phyloP scores from a whole-genome alignment of 768 basidiomycete species.

The Serendipita vermifera region DNA sequence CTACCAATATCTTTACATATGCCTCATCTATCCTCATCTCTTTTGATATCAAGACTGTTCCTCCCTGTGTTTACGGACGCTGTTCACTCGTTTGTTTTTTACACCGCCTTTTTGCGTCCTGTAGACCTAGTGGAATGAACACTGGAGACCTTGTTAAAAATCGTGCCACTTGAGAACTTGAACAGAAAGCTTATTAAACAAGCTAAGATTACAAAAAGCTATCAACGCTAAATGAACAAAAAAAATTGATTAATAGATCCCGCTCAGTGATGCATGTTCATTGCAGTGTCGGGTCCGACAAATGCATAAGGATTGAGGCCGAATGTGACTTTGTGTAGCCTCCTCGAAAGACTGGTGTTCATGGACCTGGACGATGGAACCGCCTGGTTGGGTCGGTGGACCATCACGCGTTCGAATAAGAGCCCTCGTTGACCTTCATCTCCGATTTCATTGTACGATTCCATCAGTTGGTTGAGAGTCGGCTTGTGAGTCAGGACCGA shows the following conservation, averaged over 20 bases:
- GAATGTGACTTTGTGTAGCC: background rate
- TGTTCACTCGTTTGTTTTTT: slow-evolving; percentile 4
- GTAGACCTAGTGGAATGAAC: slow-evolving; percentile 9
- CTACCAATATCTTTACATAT: background rate
- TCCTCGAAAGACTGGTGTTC: background rate
- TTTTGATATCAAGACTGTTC: background rate
- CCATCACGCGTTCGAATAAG: background rate
- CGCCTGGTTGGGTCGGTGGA: background rate
- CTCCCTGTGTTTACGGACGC: slow-evolving; percentile 1
- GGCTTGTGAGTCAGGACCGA: background rate
- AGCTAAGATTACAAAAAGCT: background rate
- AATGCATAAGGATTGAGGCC: background rate
- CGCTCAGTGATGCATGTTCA: background rate
- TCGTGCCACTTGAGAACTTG: background rate
- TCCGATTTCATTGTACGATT: background rate
- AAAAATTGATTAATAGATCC: background rate
- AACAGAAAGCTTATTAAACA: background rate
- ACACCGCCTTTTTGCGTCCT: slow-evolving; percentile 2
- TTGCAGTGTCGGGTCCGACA: background rate
- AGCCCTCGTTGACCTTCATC: background rate
- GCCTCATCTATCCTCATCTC: background rate
- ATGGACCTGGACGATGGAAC: background rate
- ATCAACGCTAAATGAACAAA: background rate
- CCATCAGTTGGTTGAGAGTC: background rate
- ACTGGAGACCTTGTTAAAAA: background rate